phyloP scores from a whole-genome alignment of 2,329 filamentous ascomycete species.

The Colletotrichum abscissum region DNA sequence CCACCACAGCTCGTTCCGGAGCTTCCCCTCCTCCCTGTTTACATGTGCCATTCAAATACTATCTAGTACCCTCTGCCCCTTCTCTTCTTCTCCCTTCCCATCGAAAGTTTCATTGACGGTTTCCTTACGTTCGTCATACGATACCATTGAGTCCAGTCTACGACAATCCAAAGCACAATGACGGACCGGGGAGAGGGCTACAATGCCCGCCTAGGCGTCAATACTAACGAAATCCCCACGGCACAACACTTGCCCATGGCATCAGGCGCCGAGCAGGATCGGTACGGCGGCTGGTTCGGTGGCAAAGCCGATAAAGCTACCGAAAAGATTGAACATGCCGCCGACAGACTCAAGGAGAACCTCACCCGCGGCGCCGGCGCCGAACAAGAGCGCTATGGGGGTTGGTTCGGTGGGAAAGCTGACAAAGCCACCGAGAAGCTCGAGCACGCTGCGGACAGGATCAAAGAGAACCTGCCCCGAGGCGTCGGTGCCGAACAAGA shows the following conservation, averaged over 20 bases:
- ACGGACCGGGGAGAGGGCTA: conserved; percentile 39
- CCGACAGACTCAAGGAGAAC: conserved; percentile 19
- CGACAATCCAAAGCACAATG: conserved; percentile 23
- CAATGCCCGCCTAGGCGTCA: conserved; percentile 31
- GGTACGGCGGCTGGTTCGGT: conserved; percentile 28
- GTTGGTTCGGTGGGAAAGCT: conserved; percentile 38
- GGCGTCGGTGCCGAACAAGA: conserved; percentile 32
- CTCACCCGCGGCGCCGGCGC: conserved; percentile 31
- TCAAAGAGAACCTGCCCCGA: conserved; percentile 18
- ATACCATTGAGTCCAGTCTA: conserved; percentile 12
- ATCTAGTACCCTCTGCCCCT: neutral
- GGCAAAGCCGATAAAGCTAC: conserved; percentile 25
- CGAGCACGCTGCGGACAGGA: neutral
- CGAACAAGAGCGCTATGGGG: conserved; percentile 39
- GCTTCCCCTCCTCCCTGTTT: neutral
- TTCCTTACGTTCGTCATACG: neutral
- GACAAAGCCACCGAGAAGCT: neutral
- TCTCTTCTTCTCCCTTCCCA: neutral
- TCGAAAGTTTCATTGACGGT: neutral
- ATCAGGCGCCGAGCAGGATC: conserved; percentile 31
- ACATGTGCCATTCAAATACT: neutral
- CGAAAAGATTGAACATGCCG: neutral
- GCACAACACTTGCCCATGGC: conserved; percentile 26
- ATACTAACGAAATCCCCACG: conserved; percentile 24
- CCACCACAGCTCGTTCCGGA: neutral